A percentile compares a stretch with the other conserved stretches of the same genome.
These are phyloP conservation scores for Epicoccum sorghinum DNA, from an alignment of 2,329 filamentous ascomycete genomes.

Conservation along the genomic window DNA sequence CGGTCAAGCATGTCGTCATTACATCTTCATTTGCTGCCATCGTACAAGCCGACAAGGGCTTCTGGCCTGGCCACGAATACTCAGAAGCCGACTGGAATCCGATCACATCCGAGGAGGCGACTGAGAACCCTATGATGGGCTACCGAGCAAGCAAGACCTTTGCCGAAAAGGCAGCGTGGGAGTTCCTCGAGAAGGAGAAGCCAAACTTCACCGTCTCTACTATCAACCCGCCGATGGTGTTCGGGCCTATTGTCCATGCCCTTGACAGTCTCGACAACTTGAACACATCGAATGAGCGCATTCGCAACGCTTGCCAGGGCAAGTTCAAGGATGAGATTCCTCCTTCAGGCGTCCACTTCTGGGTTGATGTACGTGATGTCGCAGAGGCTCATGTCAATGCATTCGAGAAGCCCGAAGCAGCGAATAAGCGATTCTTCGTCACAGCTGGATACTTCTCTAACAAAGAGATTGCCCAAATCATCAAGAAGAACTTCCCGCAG, in stretches of 20 bases:
- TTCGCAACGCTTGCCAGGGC: conserved; percentile 68
- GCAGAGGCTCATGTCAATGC: conserved; percentile 69
- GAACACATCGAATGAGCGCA: conserved; percentile 75
- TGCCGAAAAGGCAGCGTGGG: conserved; percentile 61
- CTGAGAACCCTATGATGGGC: conserved; percentile 50
- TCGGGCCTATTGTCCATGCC: conserved; percentile 61
- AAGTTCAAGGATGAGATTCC: conserved; percentile 63
- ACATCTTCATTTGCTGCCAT: conserved; percentile 74
- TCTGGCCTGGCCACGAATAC: conserved; percentile 57
- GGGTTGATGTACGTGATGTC: conserved; percentile 61
- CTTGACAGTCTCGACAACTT: conserved; percentile 67
- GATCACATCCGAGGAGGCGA: conserved; percentile 58
- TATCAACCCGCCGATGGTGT: conserved; percentile 58
- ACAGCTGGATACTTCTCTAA: conserved; percentile 65
- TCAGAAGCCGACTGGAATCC: conserved; percentile 64
- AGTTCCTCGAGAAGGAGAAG: conserved; percentile 59
- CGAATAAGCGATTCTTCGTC: conserved; percentile 69
- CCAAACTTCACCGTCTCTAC: conserved; percentile 57
- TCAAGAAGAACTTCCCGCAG: conserved; percentile 62
- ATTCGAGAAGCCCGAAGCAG: conserved; percentile 60
- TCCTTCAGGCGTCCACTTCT: conserved; percentile 61
- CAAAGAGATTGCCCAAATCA: conserved; percentile 62
- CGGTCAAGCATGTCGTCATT: conserved; percentile 74
- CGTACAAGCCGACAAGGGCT: conserved; percentile 61
- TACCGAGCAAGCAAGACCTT: conserved; percentile 68